Conservation (phyloP, 148 eudicot genomes). For the Dianthus caryophyllus region DNA sequence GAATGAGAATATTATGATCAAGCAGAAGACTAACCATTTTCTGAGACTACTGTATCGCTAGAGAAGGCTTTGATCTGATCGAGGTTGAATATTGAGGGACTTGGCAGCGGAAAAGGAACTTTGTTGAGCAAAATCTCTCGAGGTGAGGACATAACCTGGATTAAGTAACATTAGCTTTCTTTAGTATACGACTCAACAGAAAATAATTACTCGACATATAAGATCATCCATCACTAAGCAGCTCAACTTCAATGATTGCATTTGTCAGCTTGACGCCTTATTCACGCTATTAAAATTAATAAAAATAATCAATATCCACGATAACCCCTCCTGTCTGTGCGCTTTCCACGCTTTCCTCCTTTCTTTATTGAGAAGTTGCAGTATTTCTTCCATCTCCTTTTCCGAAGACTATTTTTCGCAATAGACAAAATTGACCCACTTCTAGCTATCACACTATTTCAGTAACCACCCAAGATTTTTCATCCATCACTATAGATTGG, state of each 20-base stretch:
- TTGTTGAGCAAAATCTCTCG: slow-evolving; percentile 77
- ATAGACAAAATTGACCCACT: too few relatives aligned
- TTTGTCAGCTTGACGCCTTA: background rate
- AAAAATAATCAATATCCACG: background rate
- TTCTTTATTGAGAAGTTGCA: background rate
- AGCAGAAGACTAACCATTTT: slow-evolving; percentile 49
- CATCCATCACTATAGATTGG: too few relatives aligned
- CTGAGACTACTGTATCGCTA: slow-evolving; percentile 67
- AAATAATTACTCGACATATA: too few relatives aligned
- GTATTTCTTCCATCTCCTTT: too few relatives aligned
- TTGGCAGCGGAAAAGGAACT: slow-evolving; percentile 80
- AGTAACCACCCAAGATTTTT: too few relatives aligned
- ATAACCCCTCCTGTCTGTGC: too few relatives aligned
- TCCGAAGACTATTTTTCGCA: too few relatives aligned
- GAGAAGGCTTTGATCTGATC: slow-evolving; percentile 63
- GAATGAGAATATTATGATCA: background rate
- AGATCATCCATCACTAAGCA: background rate
- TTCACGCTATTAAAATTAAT: background rate
- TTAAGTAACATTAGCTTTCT: slow-evolving; percentile 22
- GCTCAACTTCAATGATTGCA: background rate
- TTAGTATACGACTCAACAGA: background rate
- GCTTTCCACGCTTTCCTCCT: background rate
- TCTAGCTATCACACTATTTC: too few relatives aligned
- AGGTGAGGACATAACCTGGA: slow-evolving; percentile 71
- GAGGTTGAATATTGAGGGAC: slow-evolving; percentile 69